Evolutionary conservation across 768 basidiomycete genomes (phyloP).

Genomic region (Ramaria sp.): DNA sequence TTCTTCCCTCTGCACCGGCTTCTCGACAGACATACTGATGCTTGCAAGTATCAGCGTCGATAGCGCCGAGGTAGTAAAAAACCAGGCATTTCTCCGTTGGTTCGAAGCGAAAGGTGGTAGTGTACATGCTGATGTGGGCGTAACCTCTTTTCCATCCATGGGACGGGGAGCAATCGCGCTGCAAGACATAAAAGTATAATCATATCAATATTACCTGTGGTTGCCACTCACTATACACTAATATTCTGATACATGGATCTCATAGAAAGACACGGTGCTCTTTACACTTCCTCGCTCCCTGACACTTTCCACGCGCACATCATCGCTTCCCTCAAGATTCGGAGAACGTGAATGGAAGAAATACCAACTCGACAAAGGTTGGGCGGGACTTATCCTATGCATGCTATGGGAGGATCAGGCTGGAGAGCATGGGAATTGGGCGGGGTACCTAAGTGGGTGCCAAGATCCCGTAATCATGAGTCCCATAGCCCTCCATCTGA

Average conservation of each 20-base stretch:
- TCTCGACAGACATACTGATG: too few relatives aligned
- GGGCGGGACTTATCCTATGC: slow-evolving; percentile 82
- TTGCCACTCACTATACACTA: too few relatives aligned
- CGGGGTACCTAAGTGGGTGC: slow-evolving; percentile 55
- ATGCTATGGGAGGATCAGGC: slow-evolving; percentile 91
- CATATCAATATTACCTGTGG: neutral
- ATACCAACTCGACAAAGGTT: slow-evolving; percentile 53
- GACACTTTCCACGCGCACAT: slow-evolving; percentile 73
- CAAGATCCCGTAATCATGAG: neutral
- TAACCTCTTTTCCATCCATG: slow-evolving; percentile 32
- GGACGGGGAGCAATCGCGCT: slow-evolving; percentile 72
- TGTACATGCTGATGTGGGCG: slow-evolving; percentile 38
- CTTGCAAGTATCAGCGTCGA: neutral
- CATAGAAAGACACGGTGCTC: slow-evolving; percentile 60
- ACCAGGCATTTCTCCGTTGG: slow-evolving; percentile 41
- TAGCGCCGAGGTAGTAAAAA: neutral
- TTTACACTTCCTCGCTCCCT: slow-evolving; percentile 75
- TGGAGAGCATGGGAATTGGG: slow-evolving; percentile 55
- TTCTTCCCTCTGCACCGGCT: too few relatives aligned
- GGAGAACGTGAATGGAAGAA: slow-evolving; percentile 55
- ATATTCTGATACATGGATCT: neutral
- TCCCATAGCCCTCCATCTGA: neutral
- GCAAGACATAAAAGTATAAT: slow-evolving; percentile 55
- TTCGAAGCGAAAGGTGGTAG: slow-evolving; percentile 41
- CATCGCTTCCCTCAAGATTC: slow-evolving; percentile 47